phyloP scores from a whole-genome alignment of 176 grass and related monocot genomes.

The sorghum (Sorghum bicolor) region Sorghum_bicolor_NCBIv3 NC_012877.2:51523001-51523500 shows the following conservation, averaged over 20 bases:
- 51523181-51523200: background rate
- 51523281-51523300: background rate
- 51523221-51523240: background rate
- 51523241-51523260: background rate
- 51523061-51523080: too few species aligned
- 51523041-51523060: too few species aligned
- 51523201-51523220: background rate
- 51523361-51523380: background rate
- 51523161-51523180: too few species aligned
- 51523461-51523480: constrained; percentile 59
- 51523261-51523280: background rate
- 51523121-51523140: too few species aligned
- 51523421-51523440: constrained; percentile 73
- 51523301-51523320: background rate
- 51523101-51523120: too few species aligned
- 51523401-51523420: constrained; percentile 23
- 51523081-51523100: too few species aligned
- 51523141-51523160: too few species aligned
- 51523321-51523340: background rate
- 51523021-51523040: too few species aligned
- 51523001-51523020: too few species aligned
- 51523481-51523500: constrained; percentile 54
- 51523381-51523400: background rate
- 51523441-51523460: constrained; percentile 52
- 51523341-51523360: background rate